Conservation (phyloP, 192 early-diverging fungal species). For the Backusella tarrabulga region DNA sequence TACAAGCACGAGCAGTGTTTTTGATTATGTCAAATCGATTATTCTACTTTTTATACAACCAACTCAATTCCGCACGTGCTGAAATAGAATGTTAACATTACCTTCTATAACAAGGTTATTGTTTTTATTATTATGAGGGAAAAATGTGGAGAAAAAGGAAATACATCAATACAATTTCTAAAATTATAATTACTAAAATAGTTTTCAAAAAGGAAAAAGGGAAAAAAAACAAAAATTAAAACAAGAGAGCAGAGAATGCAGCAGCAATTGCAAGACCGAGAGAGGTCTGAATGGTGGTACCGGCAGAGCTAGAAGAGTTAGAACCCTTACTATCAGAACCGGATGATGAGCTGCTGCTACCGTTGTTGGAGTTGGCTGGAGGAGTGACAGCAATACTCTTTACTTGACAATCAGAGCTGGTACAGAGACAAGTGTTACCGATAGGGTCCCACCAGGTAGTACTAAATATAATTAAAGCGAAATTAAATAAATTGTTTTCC, state of each 20-base stretch:
- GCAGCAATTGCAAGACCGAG: background rate
- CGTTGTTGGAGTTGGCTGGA: background rate
- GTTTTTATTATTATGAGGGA: background rate
- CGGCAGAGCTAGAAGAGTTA: background rate
- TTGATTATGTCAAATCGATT: background rate
- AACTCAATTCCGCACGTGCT: background rate
- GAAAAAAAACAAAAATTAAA: background rate
- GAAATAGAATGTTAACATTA: background rate
- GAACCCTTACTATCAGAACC: background rate
- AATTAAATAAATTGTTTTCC: background rate
- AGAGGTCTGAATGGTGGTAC: background rate
- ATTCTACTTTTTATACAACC: background rate
- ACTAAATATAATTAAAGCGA: conserved; percentile 28
- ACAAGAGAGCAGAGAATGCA: background rate
- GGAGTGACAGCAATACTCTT: conserved; percentile 41
- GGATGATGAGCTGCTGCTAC: background rate
- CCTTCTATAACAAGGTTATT: background rate
- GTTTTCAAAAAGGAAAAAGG: background rate
- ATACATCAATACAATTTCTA: conserved; percentile 3
- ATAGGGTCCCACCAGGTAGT: conserved; percentile 68
- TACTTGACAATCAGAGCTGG: conserved; percentile 44
- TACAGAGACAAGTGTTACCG: conserved; percentile 55
- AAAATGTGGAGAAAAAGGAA: background rate
- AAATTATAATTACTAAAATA: background rate
- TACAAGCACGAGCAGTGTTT: background rate